Base-by-base conservation (phyloP, 257 asterid species). In the Buddleja alternifolia region DNA sequence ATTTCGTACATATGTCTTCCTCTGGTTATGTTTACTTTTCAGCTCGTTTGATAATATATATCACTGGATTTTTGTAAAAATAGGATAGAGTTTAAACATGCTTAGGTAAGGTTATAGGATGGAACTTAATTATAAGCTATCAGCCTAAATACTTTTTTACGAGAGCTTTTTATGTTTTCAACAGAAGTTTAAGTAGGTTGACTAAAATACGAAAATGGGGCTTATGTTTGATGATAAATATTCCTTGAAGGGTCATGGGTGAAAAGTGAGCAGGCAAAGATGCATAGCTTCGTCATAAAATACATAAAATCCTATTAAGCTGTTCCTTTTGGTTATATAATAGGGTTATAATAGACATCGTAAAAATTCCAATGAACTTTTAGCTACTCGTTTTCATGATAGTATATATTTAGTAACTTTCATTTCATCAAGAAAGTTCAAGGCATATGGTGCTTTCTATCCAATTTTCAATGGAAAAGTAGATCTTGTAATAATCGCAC, bases 21-120 rank as follows among this genome's bases (percentile, higher is more conserved):
- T 6, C 46, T 40, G 45, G 16, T n/a, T n/a, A 8, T 19, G 17
- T 10, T 24, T 24, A 10, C 14, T n/a, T 52, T 10, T 15, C 47
- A 32, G 58, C 36, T 20, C 47, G 51, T 46, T 47, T 47, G 56
- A 23, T n/a, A 29, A 25, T 46, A 19, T n/a, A n/a, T n/a, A n/a
- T n/a, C 10, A 6, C 0, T 20, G n/a, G 7, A 32, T 7, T 6
- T 55, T 44, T 25, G 4, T 20, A 8, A 15, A 39, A 39, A 15
- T 39, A 17, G 51, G 52, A 36, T 8, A n/a, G n/a, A 23, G 59
- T 39, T 42, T 4, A 32, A 25, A 16, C 63, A 7, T 54, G 45
- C 65, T 34, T 59, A 14, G 21, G 52, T 45, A 23, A 47, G 50
- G 39, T 69, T 57, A 29, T 24, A 37, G 57, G 58, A n/a, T 8